Conservation (phyloP, 208 protist genomes). For the Wallacemonas sp. region DNA sequence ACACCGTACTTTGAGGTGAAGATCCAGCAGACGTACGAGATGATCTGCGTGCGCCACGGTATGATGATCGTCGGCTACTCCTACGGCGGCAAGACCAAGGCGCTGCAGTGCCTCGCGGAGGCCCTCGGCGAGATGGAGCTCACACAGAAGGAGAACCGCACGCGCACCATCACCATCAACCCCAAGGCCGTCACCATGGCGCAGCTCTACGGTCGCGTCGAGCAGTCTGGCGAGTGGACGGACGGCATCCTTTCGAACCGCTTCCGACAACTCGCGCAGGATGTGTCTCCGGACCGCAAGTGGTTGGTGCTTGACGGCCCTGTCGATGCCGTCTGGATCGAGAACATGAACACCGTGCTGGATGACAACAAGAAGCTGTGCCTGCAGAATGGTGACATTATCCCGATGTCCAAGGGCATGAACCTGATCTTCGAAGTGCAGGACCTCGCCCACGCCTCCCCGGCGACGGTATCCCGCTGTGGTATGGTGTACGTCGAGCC, state of each 20-base stretch:
- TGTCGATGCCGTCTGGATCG: slow-evolving; percentile 99
- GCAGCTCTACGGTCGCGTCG: slow-evolving; percentile 96
- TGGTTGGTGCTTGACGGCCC: slow-evolving; percentile 97
- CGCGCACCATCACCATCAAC: slow-evolving; percentile 92
- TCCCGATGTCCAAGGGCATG: slow-evolving; percentile 96
- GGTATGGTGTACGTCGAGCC: slow-evolving; percentile 98
- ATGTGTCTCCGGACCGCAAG: slow-evolving; percentile 87
- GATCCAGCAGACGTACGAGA: slow-evolving; percentile 95
- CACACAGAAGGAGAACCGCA: slow-evolving; percentile 68
- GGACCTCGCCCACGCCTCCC: slow-evolving; percentile 96
- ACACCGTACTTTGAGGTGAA: slow-evolving; percentile 92
- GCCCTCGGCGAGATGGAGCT: slow-evolving; percentile 84
- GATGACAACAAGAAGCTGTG: slow-evolving; percentile 99
- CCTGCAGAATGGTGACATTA: slow-evolving; percentile 96
- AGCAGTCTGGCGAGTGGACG: slow-evolving; percentile 96
- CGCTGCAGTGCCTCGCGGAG: slow-evolving; percentile 85
- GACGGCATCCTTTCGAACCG: slow-evolving; percentile 96
- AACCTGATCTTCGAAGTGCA: slow-evolving; percentile 98
- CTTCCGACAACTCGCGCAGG: slow-evolving; percentile 88
- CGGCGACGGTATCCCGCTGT: slow-evolving; percentile 97
- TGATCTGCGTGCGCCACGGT: slow-evolving; percentile 97
- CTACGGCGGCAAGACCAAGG: slow-evolving; percentile 92
- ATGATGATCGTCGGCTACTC: slow-evolving; percentile 98
- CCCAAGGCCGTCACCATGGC: slow-evolving; percentile 96
- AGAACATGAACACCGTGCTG: slow-evolving; percentile 99